Evolutionary conservation across 2,329 filamentous ascomycete species (phyloP).

Genomic region (Hymenoscyphus salicellus): DNA sequence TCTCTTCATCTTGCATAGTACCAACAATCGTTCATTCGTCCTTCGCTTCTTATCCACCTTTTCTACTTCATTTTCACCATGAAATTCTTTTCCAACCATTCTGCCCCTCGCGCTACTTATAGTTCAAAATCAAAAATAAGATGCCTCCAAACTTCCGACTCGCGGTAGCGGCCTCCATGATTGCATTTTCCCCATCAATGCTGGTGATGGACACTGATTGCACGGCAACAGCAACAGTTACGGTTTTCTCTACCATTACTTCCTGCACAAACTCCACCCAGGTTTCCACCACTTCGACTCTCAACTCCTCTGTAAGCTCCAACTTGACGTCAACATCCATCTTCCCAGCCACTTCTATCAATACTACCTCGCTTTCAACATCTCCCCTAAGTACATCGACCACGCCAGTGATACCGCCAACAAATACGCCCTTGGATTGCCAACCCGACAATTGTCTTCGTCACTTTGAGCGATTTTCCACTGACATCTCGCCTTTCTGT

Average conservation of each 20-base stretch:
- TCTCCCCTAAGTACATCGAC: too few species aligned
- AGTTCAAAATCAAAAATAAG: neutral
- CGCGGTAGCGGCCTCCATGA: conserved; percentile 8
- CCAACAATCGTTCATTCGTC: neutral
- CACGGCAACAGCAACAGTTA: conserved; percentile 5
- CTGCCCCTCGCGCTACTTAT: neutral
- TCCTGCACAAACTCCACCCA: neutral
- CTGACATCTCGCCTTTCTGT: conserved; percentile 2
- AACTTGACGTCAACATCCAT: neutral
- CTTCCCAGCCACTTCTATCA: neutral
- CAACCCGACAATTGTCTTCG: conserved; percentile 12
- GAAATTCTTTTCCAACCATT: neutral
- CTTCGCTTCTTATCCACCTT: neutral
- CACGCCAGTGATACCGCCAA: neutral
- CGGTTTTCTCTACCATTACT: neutral
- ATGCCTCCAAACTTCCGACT: conserved; percentile 1
- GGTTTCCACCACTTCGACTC: neutral
- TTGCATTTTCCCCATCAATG: conserved; percentile 1
- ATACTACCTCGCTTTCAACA: neutral
- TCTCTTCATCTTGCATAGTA: neutral
- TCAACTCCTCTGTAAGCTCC: neutral
- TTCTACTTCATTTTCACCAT: neutral
- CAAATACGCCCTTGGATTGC: conserved; percentile 3
- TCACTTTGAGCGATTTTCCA: neutral
- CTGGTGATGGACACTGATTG: neutral